Conservation (phyloP, 768 basidiomycete species). For the Cyathus striatus region DNA sequence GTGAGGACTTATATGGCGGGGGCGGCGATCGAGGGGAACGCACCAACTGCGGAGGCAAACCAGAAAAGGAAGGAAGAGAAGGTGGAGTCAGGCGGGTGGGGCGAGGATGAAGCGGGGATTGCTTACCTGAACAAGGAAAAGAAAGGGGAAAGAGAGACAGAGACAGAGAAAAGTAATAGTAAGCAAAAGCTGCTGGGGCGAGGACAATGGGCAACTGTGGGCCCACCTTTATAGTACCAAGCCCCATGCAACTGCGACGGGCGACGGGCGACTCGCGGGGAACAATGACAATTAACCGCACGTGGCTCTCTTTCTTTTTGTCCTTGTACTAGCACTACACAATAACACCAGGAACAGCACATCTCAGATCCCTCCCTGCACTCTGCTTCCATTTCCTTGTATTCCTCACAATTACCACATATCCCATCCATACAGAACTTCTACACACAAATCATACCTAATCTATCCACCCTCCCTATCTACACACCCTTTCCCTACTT, state of each 20-base stretch:
- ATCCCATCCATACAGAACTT: too few species aligned
- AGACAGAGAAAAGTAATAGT: not conserved
- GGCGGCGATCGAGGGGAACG: slow-evolving; percentile 6
- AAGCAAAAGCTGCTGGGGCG: not conserved
- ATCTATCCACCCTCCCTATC: too few species aligned
- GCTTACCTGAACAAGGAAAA: not conserved
- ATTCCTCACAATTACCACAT: too few species aligned
- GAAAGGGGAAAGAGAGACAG: too few species aligned
- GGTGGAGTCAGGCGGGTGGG: not conserved
- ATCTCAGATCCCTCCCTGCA: too few species aligned
- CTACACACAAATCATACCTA: too few species aligned
- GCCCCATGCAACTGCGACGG: not conserved
- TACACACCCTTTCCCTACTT: too few species aligned
- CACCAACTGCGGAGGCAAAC: not conserved
- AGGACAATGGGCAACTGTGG: not conserved
- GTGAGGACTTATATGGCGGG: slow-evolving; percentile 8
- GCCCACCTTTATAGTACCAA: not conserved
- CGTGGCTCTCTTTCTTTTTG: not conserved
- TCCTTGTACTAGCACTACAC: too few species aligned
- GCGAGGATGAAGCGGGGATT: not conserved
- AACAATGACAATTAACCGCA: not conserved
- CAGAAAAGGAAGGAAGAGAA: not conserved
- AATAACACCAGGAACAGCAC: too few species aligned
- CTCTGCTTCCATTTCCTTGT: too few species aligned
- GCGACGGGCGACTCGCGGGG: not conserved